phyloP scores from a whole-genome alignment of 148 eudicot species.

The Drosera capensis region DNA sequence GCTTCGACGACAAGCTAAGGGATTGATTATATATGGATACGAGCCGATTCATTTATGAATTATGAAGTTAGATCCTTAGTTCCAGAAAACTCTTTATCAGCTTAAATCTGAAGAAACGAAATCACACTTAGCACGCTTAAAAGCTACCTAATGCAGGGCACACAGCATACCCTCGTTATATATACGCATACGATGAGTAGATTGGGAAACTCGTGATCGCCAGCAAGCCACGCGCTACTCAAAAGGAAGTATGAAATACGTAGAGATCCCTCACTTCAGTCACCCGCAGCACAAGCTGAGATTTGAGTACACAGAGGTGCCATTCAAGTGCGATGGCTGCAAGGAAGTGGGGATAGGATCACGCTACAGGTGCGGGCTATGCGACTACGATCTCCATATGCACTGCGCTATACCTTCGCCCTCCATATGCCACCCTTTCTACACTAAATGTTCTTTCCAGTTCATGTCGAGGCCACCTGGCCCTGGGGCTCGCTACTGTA shows the following conservation, averaged over 20 bases:
- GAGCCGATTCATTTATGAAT: no score
- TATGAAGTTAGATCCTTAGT: background rate
- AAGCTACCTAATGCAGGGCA: no score
- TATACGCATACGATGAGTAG: no score
- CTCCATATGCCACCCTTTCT: constrained; percentile 59
- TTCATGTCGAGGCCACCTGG: constrained; percentile 70
- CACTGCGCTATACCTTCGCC: constrained; percentile 68
- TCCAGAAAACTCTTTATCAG: background rate
- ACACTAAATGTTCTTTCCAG: constrained; percentile 61
- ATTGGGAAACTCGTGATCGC: no score
- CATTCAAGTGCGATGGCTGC: constrained; percentile 92
- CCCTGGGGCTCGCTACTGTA: constrained; percentile 52
- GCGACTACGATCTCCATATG: constrained; percentile 72
- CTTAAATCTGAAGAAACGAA: no score
- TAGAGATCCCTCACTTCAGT: constrained; percentile 55
- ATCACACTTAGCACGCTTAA: no score
- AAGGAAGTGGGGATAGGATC: constrained; percentile 77
- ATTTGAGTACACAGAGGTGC: constrained; percentile 43
- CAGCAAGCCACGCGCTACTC: no score
- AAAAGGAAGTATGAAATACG: constrained; percentile 44
- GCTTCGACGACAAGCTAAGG: background rate
- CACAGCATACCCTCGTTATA: background rate
- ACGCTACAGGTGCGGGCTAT: constrained; percentile 39
- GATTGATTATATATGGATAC: background rate
- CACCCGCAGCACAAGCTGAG: constrained; percentile 84